Evolutionary conservation across 2,329 filamentous ascomycete genomes (phyloP), one percentile per base, ranked within the genome.

Genomic region (Beauveria brongniartii): DNA sequence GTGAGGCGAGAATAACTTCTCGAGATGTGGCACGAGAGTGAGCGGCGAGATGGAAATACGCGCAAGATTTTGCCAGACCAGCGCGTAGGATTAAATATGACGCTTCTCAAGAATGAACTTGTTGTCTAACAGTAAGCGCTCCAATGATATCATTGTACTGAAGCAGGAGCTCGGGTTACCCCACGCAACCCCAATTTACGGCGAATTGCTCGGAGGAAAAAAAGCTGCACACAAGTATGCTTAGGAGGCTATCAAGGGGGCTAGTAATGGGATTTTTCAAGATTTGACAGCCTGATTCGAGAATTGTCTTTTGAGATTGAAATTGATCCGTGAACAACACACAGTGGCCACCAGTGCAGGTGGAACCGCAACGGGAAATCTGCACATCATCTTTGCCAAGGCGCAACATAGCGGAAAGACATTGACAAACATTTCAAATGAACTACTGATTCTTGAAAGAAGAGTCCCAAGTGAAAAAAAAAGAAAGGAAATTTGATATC

Each of bases 91-190:
- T 26, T 18, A 12, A 51, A 58, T 28, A 24, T 26, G 24, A 37
- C 34, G 12, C 14, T 50, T 14, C 14, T 58, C 5, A n/a, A 28
- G 37, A 37, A 44, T 9, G 48, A 28, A 22, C n/a, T 41, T 37
- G 16, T 22, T 54, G n/a, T 59, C 50, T 20, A 47, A 26, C 56
- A 50, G 40, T 53, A 61, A 61, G 59, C 59, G 59, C 59, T 55
- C 59, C 59, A 61, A 61, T 61, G 59, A 61, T 56, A 61, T 56
- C 59, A 61, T 61, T 41, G 48, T 28, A 37, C 10, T 28, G 24
- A 12, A 24, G 22, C 20, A 24, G 20, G 46, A 47, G 46, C 12
- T 47, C 46, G 9, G 44, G 44, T 46, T 24, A 53, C 41, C 57
- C 56, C 57, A 53, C 57, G 57, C 41, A 40, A 47, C 57, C 50